Base-by-base conservation (phyloP, 177 flowering plant genomes). In the Vitis hybrid region DNA sequence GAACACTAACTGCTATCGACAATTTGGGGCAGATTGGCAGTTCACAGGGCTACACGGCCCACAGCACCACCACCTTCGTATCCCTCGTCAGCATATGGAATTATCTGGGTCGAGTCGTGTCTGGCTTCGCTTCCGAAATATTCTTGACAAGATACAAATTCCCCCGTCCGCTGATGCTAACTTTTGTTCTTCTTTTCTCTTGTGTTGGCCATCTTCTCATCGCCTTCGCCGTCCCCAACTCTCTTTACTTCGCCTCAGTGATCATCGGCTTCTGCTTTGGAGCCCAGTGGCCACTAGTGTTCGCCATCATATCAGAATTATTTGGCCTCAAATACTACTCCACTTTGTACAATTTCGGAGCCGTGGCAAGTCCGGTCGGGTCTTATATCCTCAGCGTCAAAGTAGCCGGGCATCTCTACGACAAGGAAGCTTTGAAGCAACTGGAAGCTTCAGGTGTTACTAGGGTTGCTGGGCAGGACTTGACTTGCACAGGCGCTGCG, bases 71-170 rank as follows among this genome's bases (percentile, higher is more conserved):
- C 55, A 82, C 85, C 29, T 82, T 84, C 56, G 74, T 84, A 10
- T 80, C 85, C 1, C 80, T 84, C 0, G 81, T 84, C 4, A 82
- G 86, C 82, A 84, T 84, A 13, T 82, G 88, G 85, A 82, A 82
- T 51, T 84, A 73, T 34, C 80, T 84, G 34, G 88, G 88, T 2
- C 73, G 86, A 16, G 82, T 71, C 0, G 54, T 65, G 0, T 56
- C 84, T 0, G 88, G 88, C 0, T 82, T 77, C 48, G 9, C 49
- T 9, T 84, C 88, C 3, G 86, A 84, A 68, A 16, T 68, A 61
- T 31, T 84, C 15, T 20, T 81, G 10, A 71, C 51, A 12, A 80
- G 75, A 45, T 81, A 81, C 77, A 79, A 79, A 45, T 50, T 82
- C 66, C 88, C 88, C 10, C 78, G 88, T 1, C 82, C 87, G 0